These are phyloP conservation scores for Auricularia heimuer DNA, from an alignment of 768 basidiomycete genomes.

Conservation along the genomic window DNA sequence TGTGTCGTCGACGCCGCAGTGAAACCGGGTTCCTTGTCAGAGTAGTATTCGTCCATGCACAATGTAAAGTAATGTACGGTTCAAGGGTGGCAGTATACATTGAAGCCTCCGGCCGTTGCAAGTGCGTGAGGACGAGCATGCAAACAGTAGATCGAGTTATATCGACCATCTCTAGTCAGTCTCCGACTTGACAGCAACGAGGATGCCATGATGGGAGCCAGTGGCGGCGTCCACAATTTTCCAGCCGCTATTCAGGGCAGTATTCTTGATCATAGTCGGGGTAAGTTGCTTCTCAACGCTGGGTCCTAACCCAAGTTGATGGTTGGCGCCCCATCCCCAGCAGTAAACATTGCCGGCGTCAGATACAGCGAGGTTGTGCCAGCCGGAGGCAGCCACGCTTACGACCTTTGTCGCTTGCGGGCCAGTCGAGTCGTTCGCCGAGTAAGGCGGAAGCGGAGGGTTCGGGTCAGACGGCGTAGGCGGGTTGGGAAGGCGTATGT, in stretches of 20 bases:
- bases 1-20: neutral
- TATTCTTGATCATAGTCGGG: neutral
- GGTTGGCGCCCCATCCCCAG: slow-evolving; percentile 27
- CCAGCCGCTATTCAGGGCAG: neutral
- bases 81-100: no score
- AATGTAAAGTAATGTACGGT: no score
- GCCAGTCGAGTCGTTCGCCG: slow-evolving; percentile 17
- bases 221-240: neutral
- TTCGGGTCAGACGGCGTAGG: neutral
- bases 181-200: neutral
- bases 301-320: slow-evolving; percentile 29
- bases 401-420: slow-evolving; percentile 22
- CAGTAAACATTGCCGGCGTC: slow-evolving; percentile 28
- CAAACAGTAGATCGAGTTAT: neutral
- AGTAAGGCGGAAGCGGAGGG: slow-evolving; percentile 26
- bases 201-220: neutral
- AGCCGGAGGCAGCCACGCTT: slow-evolving; percentile 25
- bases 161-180: neutral
- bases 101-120: no score
- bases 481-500: slow-evolving; percentile 1
- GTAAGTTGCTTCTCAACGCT: slow-evolving; percentile 20
- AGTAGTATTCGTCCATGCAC: neutral
- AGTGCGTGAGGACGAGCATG: no score
- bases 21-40: neutral
- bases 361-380: slow-evolving; percentile 30